Percentiles rank a stretch among this genome's conserved stretches.
Conservation (phyloP, 352 stramenopile species). For the Pythium plurisporium region DNA sequence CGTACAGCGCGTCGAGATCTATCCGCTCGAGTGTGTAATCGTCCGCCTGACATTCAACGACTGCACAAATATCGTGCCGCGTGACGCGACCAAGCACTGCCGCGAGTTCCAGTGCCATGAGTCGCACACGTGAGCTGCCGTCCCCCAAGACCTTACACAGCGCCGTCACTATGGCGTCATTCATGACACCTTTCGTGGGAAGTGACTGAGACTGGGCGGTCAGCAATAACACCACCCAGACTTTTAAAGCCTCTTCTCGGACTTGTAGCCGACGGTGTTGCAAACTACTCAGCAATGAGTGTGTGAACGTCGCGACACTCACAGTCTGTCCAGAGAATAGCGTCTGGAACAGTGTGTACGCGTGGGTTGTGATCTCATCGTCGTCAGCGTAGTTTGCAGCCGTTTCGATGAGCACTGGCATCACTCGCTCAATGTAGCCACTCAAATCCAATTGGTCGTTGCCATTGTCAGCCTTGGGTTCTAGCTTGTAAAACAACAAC, state of each 20-base stretch:
- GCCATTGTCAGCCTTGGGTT: constrained; percentile 8
- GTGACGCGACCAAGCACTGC: constrained; percentile 32
- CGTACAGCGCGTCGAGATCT: constrained; percentile 42
- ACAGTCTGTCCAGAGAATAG: constrained; percentile 5
- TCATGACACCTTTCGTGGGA: constrained; percentile 6
- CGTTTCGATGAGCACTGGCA: constrained; percentile 48
- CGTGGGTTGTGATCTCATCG: constrained; percentile 32
- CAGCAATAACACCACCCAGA: constrained; percentile 56
- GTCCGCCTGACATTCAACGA: constrained; percentile 43
- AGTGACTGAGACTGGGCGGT: constrained; percentile 22
- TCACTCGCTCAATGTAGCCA: constrained; percentile 38
- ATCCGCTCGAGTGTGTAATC: constrained; percentile 47
- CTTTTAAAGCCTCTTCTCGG: constrained; percentile 50
- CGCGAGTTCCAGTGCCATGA: constrained; percentile 40
- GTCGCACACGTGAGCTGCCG: constrained; percentile 34
- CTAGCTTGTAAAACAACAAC: constrained; percentile 47
- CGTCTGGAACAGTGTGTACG: constrained; percentile 17
- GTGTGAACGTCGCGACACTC: constrained; percentile 18
- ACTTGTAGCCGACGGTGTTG: constrained; percentile 53
- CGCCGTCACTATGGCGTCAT: constrained; percentile 24
- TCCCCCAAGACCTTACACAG: constrained; percentile 51
- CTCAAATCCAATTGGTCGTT: not conserved
- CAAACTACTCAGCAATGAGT: constrained; percentile 31
- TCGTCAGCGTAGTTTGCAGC: constrained; percentile 57
- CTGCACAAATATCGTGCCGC: constrained; percentile 33